Base-by-base conservation (phyloP, 2,329 filamentous ascomycete genomes). In the Cladophialophora carrionii region DNA sequence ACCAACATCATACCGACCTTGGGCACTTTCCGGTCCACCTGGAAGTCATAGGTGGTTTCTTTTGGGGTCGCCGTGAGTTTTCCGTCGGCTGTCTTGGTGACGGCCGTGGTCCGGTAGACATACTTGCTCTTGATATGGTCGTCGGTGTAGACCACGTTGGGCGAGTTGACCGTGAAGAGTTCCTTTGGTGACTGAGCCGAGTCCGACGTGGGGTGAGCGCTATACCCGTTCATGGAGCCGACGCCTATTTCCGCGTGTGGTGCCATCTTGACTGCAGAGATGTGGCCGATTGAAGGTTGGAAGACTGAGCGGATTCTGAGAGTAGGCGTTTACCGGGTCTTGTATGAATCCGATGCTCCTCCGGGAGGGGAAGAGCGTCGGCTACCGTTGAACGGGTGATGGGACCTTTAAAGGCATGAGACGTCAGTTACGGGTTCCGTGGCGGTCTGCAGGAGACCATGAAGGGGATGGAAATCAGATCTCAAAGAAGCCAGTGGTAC, bases 1-100 rank as follows among this genome's bases (percentile, higher is more conserved):
- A 99, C 94, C 71, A 99, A 86, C 95, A 99, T 98, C 83, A 97
- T 87, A 76, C 95, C 95, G 72, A 92, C 87, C 85, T 94, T 96
- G 80, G 92, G 92, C 66, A 98, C 86, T 80, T 90, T 91, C 78
- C 94, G 92, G 77, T 96, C 90, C 75, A 95, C 91, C 85, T 96
- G 96, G 90, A 99, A 98, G 84, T 97, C 90, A 79, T 98, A 99
- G 72, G 89, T 82, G 69, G 90, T 95, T 81, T 96, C 90, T 80
- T 90, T 90, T 74, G 95, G 95, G 68, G 87, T 88, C 67, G 92
- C 95, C 66, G 93, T 85, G 78, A 89, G 89, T 79, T 90, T 90
- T 77, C 92, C 93, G 73, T 88, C 83, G 72, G 83, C 84, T 74
- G 86, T 84, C 75, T 87, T 85, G 72, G 86, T 85, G 74, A 99